Evolutionary conservation across 2,329 filamentous ascomycete species (phyloP), one percentile per base, ranked within the genome.

Genomic region (Ophiostoma pallidulum): DNA sequence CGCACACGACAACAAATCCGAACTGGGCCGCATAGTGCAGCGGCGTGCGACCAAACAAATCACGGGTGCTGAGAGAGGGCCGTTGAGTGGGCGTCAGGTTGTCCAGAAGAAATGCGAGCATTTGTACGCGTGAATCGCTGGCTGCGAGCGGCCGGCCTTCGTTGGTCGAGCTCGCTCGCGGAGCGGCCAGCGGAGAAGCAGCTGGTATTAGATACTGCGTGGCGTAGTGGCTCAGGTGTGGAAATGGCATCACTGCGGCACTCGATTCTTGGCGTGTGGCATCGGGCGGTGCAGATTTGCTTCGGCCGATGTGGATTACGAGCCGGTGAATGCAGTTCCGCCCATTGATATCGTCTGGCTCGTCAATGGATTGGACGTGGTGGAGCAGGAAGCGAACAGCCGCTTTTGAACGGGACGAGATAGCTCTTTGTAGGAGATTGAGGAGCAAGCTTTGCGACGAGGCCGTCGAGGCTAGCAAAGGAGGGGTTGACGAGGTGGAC

Each of bases 1-100:
- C 77, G 60, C 88, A 95, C 9, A 96, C 82, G n/a, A 88, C 78
- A 4, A 92, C 86, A 57, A 96, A 89, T 3, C 92, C 92, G 60
- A 94, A 95, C 62, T 97, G 89, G 0, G 92, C 91, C 3, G 89
- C 89, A 61, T 96, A 96, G 62, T 97, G 91, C 10, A 97, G 72
- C 1, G 91, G 89, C 13, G 91, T 75, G 4, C 91, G 84, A 3
- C 88, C 90, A 51, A 91, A 85, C 0, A 80, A 74, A 64, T 97
- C 91, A 50, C 75, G 80, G 12, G 77, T 76, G 42, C 75, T 70
- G 10, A 97, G 69, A 0, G 84, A 83, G 12, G 62, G 54, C 10
- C 82, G 78, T 56, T 97, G 91, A 9, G 75, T 68, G 0, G 76
- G 72, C 10, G 71, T 75, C 8, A 98, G 72, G 24, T 74, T 71